Percentiles rank a stretch among this genome's conserved stretches.
phyloP scores from a whole-genome alignment of 2,329 filamentous ascomycete species.

The Pestalotiopsis sp. region DNA sequence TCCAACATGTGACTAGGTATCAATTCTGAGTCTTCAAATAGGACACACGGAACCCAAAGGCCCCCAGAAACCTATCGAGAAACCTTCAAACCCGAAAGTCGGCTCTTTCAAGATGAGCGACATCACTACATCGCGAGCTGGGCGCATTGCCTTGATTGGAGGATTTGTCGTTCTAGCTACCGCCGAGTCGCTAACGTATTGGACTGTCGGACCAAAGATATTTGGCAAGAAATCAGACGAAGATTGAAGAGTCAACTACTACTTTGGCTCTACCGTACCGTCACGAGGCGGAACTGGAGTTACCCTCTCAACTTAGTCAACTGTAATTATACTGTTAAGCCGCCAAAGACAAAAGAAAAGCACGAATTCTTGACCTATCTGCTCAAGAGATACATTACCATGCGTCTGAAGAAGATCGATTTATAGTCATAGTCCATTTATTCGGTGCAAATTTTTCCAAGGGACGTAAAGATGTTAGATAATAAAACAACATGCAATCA shows the following conservation, averaged over 20 bases:
- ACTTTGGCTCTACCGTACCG: no score
- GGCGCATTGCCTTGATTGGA: constrained; percentile 15
- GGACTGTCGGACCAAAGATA: constrained; percentile 6
- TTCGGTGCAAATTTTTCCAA: no score
- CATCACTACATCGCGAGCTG: constrained; percentile 8
- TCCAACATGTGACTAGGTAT: not conserved
- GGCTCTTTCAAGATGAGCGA: constrained; percentile 11
- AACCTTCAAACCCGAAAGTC: not conserved
- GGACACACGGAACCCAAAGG: not conserved
- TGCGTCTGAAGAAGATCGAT: no score
- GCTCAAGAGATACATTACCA: no score
- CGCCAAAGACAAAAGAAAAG: no score
- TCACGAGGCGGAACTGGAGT: no score
- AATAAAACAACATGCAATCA: no score
- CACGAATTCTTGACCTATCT: no score
- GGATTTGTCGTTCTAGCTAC: constrained; percentile 22
- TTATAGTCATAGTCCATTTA: no score
- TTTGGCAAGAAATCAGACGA: constrained; percentile 1
- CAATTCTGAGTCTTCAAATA: not conserved
- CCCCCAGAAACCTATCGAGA: not conserved
- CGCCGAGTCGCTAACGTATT: constrained; percentile 8
- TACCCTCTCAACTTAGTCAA: no score
- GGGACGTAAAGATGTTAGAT: no score
- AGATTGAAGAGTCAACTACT: not conserved
- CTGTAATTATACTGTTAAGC: no score